These are phyloP conservation scores for Garcia nutans DNA, from an alignment of 345 rosid species.

Conservation along the genomic window DNA sequence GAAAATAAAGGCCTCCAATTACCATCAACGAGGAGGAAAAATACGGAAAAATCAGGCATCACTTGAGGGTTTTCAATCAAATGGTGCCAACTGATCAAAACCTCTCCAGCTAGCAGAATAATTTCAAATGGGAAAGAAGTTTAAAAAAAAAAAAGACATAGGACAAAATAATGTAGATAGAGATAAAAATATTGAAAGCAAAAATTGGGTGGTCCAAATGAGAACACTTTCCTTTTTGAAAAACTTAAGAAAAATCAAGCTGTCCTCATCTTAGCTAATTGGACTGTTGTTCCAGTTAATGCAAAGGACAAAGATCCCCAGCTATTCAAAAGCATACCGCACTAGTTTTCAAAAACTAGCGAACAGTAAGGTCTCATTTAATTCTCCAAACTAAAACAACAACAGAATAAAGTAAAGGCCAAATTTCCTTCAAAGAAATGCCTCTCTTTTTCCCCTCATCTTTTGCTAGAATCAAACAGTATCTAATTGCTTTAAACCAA, in stretches of 20 bases:
- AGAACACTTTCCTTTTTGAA: neutral
- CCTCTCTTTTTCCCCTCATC: neutral
- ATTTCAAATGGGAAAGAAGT: constrained; percentile 15
- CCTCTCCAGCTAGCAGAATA: neutral
- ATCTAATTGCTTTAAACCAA: neutral
- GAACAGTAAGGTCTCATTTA: constrained; percentile 5
- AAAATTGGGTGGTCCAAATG: constrained; percentile 21
- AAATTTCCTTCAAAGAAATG: neutral
- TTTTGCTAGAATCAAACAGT: constrained; percentile 16
- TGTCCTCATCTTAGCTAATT: constrained; percentile 16
- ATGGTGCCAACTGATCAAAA: neutral
- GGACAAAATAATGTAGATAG: neutral
- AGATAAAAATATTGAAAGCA: neutral
- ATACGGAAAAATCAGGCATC: neutral
- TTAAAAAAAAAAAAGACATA: constrained; percentile 1
- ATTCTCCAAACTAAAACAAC: neutral
- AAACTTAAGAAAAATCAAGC: neutral
- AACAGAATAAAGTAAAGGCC: neutral
- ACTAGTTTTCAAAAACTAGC: constrained; percentile 9
- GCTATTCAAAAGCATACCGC: constrained; percentile 3
- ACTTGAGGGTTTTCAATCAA: neutral
- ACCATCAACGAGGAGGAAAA: neutral
- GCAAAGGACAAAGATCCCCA: constrained; percentile 18
- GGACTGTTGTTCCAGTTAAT: constrained; percentile 2
- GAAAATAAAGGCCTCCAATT: neutral